Percentiles rank a stretch among this genome's conserved stretches.
Evolutionary conservation across 2,329 filamentous ascomycete species (phyloP).

Genomic region (Neurospora sp.): DNA sequence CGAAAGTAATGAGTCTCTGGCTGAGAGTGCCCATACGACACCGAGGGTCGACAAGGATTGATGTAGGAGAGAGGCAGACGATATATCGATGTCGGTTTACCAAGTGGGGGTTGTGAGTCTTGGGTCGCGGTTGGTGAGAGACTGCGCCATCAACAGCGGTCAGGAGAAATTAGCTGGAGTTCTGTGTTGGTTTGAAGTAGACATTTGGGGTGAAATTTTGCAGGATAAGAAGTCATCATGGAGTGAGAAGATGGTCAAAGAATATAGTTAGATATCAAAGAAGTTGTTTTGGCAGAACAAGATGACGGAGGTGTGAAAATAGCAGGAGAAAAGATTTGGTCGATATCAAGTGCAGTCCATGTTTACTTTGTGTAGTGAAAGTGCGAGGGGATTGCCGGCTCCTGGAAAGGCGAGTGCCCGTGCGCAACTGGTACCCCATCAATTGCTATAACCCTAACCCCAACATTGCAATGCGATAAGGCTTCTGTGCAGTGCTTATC

Average conservation of each 20-base stretch:
- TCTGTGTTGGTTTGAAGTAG: not conserved
- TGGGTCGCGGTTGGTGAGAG: not conserved
- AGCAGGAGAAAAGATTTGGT: not conserved
- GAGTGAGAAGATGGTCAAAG: not conserved
- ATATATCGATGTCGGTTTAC: not conserved
- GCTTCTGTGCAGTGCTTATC: not conserved
- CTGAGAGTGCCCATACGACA: not conserved
- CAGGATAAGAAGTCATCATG: not conserved
- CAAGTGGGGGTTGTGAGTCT: not conserved
- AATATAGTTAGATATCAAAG: not conserved
- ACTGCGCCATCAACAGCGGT: not conserved
- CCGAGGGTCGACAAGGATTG: not conserved
- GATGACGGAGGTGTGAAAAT: not conserved
- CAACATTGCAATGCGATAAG: not conserved
- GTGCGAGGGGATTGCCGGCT: not conserved
- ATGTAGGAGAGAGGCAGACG: not conserved
- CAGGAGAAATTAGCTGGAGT: not conserved
- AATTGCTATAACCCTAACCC: not conserved
- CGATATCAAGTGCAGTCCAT: not conserved
- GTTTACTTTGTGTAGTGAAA: not conserved
- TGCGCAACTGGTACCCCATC: not conserved
- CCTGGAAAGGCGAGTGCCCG: not conserved
- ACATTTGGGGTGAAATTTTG: not conserved
- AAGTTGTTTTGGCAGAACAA: not conserved
- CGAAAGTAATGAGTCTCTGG: not conserved